Conservation (phyloP, 352 stramenopile species). For the Phytophthora constricta region DNA sequence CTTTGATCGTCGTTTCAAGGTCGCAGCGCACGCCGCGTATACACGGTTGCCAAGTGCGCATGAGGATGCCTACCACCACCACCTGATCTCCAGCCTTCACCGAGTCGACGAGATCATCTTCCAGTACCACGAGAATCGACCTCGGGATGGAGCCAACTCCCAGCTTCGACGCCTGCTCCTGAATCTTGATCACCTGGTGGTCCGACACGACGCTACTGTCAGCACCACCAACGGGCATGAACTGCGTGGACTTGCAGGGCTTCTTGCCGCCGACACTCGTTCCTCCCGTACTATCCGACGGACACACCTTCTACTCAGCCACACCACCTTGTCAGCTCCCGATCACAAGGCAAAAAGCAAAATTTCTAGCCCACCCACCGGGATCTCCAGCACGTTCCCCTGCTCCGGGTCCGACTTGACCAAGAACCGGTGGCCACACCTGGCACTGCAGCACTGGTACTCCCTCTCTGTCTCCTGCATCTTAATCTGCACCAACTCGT, state of each 20-base stretch:
- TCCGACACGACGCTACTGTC: conserved; percentile 64
- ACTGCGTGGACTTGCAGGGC: conserved; percentile 84
- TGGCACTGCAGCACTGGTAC: conserved; percentile 85
- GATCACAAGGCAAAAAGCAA: too few species aligned
- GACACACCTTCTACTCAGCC: conserved; percentile 54
- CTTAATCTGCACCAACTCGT: conserved; percentile 63
- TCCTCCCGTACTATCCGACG: conserved; percentile 41
- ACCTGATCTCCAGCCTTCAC: conserved; percentile 97
- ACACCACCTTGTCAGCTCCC: not conserved
- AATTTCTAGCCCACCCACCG: too few species aligned
- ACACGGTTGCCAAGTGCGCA: conserved; percentile 92
- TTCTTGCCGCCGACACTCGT: conserved; percentile 50
- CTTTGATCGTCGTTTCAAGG: conserved; percentile 87
- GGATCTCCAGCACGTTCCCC: conserved; percentile 90
- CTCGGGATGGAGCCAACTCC: conserved; percentile 93
- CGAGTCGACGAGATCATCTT: conserved; percentile 85
- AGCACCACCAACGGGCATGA: conserved; percentile 53
- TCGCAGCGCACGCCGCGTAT: conserved; percentile 88
- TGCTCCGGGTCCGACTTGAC: conserved; percentile 91
- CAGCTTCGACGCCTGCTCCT: conserved; percentile 94
- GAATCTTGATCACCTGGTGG: conserved; percentile 96
- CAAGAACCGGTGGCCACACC: conserved; percentile 82
- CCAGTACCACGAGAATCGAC: conserved; percentile 95
- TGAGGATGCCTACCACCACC: conserved; percentile 90
- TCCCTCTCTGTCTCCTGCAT: conserved; percentile 93